Base-by-base conservation (phyloP, 495 filamentous ascomycete genomes). In the Hyaloscypha finlandica region DNA sequence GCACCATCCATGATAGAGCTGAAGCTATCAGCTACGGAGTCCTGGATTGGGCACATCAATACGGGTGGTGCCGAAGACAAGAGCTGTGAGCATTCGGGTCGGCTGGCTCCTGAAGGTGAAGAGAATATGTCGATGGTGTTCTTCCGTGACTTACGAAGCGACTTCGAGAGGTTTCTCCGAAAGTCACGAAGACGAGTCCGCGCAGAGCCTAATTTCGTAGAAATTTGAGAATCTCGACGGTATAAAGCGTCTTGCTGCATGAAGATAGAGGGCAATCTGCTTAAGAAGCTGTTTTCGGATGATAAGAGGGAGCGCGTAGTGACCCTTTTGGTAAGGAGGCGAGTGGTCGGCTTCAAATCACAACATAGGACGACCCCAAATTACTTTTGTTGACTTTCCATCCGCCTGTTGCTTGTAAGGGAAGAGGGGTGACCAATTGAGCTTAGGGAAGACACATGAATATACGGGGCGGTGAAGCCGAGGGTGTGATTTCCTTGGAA, bases 1-100 rank as follows among this genome's bases (percentile, higher is more conserved):
- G 60, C 51, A 29, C 73, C 70, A 53, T 72, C 73, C 68, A 71
- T 64, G 25, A 39, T 39, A 32, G 42, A 39, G n/a, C 42, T 37
- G 22, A 63, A 63, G 25, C 32, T 68, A 39, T 37, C 56, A 8
- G 19, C 56, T 4, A 48, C 42, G 3, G 42, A 48, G 42, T 48
- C 42, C 16, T 48, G 11, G 4, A 48, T 4, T 48, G 42, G 42
- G 16, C 8, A 48, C 42, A 48, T 14, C 42, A 48, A 48, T 4
- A 48, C 16, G 9, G 42, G 42, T 48, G 42, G 42, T 19, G 11
- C 16, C 11, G 42, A 48, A 48, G 42, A 14, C 35, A 12, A 37
- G 35, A 37, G 12, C 16, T 48, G 42, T 4, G 42, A 48, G 42
- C 63, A 67, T 60, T 63, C 31, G 19, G 55, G 22, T 51, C 39